Percentiles rank a stretch among this genome's conserved stretches.
These are phyloP conservation scores for Cetradonia linearis DNA, from an alignment of 495 filamentous ascomycete genomes.

Conservation along the genomic window DNA sequence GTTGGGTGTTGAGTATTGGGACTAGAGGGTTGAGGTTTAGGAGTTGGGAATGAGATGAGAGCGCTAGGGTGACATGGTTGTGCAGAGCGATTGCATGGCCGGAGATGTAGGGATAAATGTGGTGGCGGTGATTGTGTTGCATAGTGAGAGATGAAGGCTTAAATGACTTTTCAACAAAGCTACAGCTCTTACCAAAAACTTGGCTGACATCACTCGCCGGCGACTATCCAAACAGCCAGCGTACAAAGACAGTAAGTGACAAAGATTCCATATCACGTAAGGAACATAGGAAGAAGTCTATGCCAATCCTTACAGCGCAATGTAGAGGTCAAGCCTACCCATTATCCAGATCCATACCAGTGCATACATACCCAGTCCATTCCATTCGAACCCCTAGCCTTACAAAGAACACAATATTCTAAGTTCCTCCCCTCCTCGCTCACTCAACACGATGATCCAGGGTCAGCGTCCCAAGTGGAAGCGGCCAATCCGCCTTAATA, in stretches of 20 bases:
- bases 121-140: too few species aligned
- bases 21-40: not conserved
- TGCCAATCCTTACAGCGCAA: too few species aligned
- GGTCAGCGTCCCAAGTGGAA: conserved; percentile 1
- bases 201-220: not conserved
- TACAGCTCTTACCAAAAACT: not conserved
- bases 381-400: not conserved
- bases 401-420: not conserved
- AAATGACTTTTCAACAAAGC: not conserved
- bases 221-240: not conserved
- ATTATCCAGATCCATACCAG: too few species aligned
- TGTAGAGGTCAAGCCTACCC: too few species aligned
- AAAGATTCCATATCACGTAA: not conserved
- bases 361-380: not conserved
- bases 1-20: not conserved
- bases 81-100: too few species aligned
- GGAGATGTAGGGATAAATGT: not conserved
- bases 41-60: not conserved
- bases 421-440: too few species aligned
- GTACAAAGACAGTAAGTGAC: not conserved
- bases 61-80: not conserved
- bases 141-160: too few species aligned
- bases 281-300: not conserved
- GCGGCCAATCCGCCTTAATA: conserved; percentile 1
- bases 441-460: not conserved